Base-by-base conservation (phyloP, 306 rosid species). In the Clitoria ternatea region DNA sequence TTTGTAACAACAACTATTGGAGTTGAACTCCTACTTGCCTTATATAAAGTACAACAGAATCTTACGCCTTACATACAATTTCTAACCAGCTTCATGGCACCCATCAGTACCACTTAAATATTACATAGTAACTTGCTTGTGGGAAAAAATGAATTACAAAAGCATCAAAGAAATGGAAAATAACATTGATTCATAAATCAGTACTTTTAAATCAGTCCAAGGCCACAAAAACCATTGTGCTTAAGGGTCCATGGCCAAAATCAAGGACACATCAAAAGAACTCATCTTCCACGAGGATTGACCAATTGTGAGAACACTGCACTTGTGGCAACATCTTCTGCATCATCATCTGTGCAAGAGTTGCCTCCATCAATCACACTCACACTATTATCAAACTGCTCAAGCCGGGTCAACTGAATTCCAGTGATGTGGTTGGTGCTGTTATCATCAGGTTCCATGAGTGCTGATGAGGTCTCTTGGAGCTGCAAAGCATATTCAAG, bases 401-500 rank as follows among this genome's bases (percentile, higher is more conserved):
- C 96, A 8, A 83, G 84, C 1, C 82, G 78, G 13, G 90, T 80
- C 79, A 93, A 80, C 73, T 83, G 97, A 81, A 93, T 90, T 24
- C 89, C 96, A 1, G 85, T 83, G 17, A 93, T 93, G 80, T 93
- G 98, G 75, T 93, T 93, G 29, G 94, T 90, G 86, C 98, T 93
- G 89, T 85, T 93, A 71, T 90, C 97, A 17, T 90, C 96, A 9
- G 98, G 98, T 72, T 93, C 98, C 90, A 68, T 82, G 27, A 87
- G 90, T 17, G 87, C 90, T 29, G 92, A 79, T 15, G 94, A 83
- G 39, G 97, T 85, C 66, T 90, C 96, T 81, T 94, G 90, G 11
- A 94, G 98, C 89, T 90, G 98, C 76, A 90, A 82, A 67, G 97
- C 92, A 26, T 94, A 90, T 80, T 94, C 98, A 45, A 94, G 94